Evolutionary conservation across 225 moss, liverwort and hornwort genomes (phyloP), one percentile per base, ranked within the genome.

Genomic region (Antitrichia curtipendula): DNA sequence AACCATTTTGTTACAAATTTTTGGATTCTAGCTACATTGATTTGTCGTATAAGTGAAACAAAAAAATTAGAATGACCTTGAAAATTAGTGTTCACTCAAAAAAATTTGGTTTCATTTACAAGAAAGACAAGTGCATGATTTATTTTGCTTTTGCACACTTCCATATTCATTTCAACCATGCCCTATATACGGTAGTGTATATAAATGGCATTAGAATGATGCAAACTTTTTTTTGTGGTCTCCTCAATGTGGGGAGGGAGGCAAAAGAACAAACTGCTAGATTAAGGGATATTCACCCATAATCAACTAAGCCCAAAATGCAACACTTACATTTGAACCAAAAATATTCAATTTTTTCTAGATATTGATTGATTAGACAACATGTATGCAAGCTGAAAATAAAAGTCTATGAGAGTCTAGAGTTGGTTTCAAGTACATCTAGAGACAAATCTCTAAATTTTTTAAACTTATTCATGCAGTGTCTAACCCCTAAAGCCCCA

Each of bases 21-120:
- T 78, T 8, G 18, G 3, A 40, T 57, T 28, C 57, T 40, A 38
- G 1, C 10, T 77, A 10, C 5, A 16, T 1, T n/a, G 2, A n/a
- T n/a, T 54, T 36, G 34, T 75, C 0, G 0, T 21, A 32, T 8
- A 32, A 19, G 7, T 7, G 2, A 19, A 0, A 6, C 3, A 8
- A 7, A 0, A 74, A 29, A 11, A 69, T 24, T 40, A 41, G 27
- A 0, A 0, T 40, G 12, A 40, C 24, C 3, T 69, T 8, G 4
- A 24, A 70, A 66, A 38, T 5, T 28, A n/a, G 9, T 17, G 29
- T 45, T 47, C 18, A 73, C 49, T 1, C 21, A 2, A 6, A 19
- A 32, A 22, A 22, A 22, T 2, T 21, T 17, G 6, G 2, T 52
- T 34, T 50, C 22, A 75, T 21, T 32, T 75, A 34, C 3, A 3